phyloP scores from a whole-genome alignment of 129 eudicot genomes.

The Solidago caesia region DNA sequence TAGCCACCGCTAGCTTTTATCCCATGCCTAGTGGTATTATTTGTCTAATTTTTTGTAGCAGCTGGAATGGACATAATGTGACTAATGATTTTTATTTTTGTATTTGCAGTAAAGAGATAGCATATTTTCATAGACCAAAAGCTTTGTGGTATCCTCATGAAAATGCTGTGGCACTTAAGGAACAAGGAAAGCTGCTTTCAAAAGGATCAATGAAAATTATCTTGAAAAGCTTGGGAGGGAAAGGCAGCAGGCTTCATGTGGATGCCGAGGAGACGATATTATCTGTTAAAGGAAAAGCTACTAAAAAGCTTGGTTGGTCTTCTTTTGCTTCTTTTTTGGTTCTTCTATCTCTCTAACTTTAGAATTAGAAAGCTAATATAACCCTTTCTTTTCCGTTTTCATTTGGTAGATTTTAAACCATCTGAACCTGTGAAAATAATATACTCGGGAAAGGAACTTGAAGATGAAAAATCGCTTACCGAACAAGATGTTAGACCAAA shows the following conservation, averaged over 20 bases:
- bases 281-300: slow-evolving; percentile 86
- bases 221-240: slow-evolving; percentile 88
- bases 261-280: slow-evolving; percentile 77
- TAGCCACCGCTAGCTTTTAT: not conserved
- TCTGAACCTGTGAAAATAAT: slow-evolving; percentile 77
- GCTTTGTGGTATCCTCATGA: slow-evolving; percentile 97
- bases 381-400: not conserved
- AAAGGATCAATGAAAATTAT: slow-evolving; percentile 84
- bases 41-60: not conserved
- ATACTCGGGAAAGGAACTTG: slow-evolving; percentile 84
- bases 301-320: slow-evolving; percentile 77
- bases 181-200: slow-evolving; percentile 62
- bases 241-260: slow-evolving; percentile 90
- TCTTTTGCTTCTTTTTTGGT: not conserved
- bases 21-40: slow-evolving; percentile 3
- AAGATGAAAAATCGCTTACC: slow-evolving; percentile 69
- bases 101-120: slow-evolving; percentile 86
- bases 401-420: slow-evolving; percentile 65
- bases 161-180: slow-evolving; percentile 70
- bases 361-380: not conserved
- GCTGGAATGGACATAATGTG: not conserved
- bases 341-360: not conserved
- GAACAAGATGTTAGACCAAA: slow-evolving; percentile 86
- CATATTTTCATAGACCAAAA: slow-evolving; percentile 92
- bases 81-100: slow-evolving; percentile 6